Evolutionary conservation across 306 rosid genomes (phyloP).

Genomic region (Vicia villosa): DNA sequence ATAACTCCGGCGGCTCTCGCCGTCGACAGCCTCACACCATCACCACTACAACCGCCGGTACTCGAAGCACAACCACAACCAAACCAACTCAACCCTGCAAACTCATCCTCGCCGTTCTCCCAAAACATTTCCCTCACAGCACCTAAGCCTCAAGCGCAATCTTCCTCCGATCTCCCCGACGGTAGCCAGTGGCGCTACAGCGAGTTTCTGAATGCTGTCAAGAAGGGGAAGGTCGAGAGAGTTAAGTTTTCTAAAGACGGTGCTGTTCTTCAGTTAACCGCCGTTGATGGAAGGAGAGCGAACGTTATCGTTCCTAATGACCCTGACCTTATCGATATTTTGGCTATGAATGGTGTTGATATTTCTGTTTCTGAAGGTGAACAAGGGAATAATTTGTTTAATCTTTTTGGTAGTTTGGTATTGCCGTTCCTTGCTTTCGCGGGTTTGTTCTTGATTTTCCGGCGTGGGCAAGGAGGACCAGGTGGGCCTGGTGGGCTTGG

Average conservation of each 20-base stretch:
- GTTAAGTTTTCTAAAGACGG: constrained; percentile 95
- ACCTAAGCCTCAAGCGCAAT: constrained; percentile 70
- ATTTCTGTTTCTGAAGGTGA: constrained; percentile 92
- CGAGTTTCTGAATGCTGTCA: constrained; percentile 90
- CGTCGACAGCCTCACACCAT: constrained; percentile 48
- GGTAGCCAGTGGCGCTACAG: constrained; percentile 95
- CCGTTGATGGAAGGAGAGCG: constrained; percentile 93
- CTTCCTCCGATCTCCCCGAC: constrained; percentile 77
- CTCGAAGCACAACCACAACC: constrained; percentile 68
- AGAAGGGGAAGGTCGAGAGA: constrained; percentile 91
- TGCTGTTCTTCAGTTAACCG: constrained; percentile 82
- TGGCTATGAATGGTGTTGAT: constrained; percentile 96
- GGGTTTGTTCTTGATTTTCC: constrained; percentile 85
- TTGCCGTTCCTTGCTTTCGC: constrained; percentile 89
- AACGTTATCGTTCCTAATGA: constrained; percentile 85
- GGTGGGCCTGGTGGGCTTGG: constrained; percentile 95
- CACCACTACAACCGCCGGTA: constrained; percentile 52
- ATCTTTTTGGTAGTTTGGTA: constrained; percentile 71
- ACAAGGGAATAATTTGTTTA: constrained; percentile 70
- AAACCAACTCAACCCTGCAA: constrained; percentile 40
- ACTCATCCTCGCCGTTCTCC: constrained; percentile 67
- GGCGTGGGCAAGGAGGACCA: constrained; percentile 83
- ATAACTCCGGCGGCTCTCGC: constrained; percentile 62
- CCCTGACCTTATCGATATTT: constrained; percentile 91
- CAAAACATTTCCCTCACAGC: constrained; percentile 71